Conservation (phyloP, 176 grass and related monocot genomes). For the Oropetium thomaeum region DNA sequence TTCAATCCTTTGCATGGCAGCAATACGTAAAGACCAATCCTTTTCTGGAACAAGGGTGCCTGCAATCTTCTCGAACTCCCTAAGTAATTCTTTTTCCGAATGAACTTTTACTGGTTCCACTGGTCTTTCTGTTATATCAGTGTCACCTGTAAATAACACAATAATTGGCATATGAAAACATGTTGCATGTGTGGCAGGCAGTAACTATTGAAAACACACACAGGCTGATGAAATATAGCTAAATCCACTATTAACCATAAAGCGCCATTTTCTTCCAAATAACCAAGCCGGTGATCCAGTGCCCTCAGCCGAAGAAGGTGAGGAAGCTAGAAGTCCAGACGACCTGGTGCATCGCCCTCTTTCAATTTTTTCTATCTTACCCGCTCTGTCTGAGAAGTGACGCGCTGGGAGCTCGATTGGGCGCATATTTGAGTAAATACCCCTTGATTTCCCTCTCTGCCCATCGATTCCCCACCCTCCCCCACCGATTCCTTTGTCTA, state of each 20-base stretch:
- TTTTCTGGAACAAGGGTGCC: slow-evolving; percentile 89
- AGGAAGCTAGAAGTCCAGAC: too few relatives aligned
- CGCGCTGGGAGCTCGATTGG: too few relatives aligned
- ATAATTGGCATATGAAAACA: slow-evolving; percentile 20
- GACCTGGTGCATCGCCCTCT: too few relatives aligned
- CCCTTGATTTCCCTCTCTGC: too few relatives aligned
- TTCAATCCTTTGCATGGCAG: slow-evolving; percentile 94
- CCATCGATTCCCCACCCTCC: too few relatives aligned
- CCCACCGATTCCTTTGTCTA: too few relatives aligned
- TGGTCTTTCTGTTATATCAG: slow-evolving; percentile 74
- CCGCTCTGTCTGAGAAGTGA: too few relatives aligned
- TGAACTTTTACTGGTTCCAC: slow-evolving; percentile 84
- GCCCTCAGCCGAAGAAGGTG: too few relatives aligned
- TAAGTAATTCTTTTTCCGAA: slow-evolving; percentile 92
- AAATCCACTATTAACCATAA: not conserved
- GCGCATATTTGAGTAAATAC: too few relatives aligned
- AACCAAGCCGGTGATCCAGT: too few relatives aligned
- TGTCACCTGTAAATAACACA: slow-evolving; percentile 58
- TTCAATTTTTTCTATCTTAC: too few relatives aligned
- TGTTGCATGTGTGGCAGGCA: slow-evolving; percentile 7
- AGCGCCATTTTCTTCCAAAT: slow-evolving; percentile 3
- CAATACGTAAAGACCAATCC: slow-evolving; percentile 90
- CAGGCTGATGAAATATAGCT: not conserved
- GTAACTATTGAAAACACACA: slow-evolving; percentile 1
- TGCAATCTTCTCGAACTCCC: slow-evolving; percentile 92